Percentiles rank a stretch among this genome's conserved stretches.
These are phyloP conservation scores for Sphaerosporella brunnea DNA, from an alignment of 495 filamentous ascomycete genomes.

Conservation along the genomic window DNA sequence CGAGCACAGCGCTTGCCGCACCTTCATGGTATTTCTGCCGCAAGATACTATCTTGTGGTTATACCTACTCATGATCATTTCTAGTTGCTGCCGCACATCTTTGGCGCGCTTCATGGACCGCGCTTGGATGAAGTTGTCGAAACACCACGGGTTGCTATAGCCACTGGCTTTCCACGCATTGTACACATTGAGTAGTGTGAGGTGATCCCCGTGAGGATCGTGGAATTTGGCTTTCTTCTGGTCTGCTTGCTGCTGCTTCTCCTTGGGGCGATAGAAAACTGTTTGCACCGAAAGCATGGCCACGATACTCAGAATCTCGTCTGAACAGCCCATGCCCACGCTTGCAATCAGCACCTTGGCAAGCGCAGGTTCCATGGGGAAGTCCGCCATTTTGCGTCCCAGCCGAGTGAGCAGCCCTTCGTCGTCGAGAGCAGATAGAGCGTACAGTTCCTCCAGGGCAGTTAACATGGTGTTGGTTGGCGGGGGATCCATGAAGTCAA, in stretches of 20 bases:
- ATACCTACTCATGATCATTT: conserved; percentile 83
- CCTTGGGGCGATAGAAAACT: conserved; percentile 87
- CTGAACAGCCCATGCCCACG: conserved; percentile 71
- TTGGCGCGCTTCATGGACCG: conserved; percentile 70
- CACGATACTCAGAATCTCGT: conserved; percentile 86
- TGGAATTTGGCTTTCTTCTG: conserved; percentile 97
- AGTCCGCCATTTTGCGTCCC: conserved; percentile 94
- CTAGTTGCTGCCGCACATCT: conserved; percentile 80
- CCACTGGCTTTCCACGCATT: conserved; percentile 77
- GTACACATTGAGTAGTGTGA: conserved; percentile 92
- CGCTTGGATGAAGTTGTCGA: conserved; percentile 94
- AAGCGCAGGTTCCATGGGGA: conserved; percentile 62
- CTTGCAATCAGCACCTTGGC: conserved; percentile 81
- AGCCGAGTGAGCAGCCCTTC: conserved; percentile 87
- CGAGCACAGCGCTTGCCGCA: conserved; percentile 77
- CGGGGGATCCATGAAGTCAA: conserved; percentile 97
- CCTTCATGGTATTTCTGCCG: conserved; percentile 67
- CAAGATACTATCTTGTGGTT: conserved; percentile 63
- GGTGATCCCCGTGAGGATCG: conserved; percentile 82
- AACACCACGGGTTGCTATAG: conserved; percentile 79
- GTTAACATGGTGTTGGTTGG: conserved; percentile 96
- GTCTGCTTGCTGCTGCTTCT: conserved; percentile 89
- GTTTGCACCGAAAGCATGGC: conserved; percentile 77
- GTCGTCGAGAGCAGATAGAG: conserved; percentile 79
- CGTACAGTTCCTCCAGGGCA: conserved; percentile 87